A percentile compares a stretch with the other conserved stretches of the same genome.
These are phyloP conservation scores for Rachicladosporium sp. DNA, from an alignment of 2,329 filamentous ascomycete species.

Conservation along the genomic window DNA sequence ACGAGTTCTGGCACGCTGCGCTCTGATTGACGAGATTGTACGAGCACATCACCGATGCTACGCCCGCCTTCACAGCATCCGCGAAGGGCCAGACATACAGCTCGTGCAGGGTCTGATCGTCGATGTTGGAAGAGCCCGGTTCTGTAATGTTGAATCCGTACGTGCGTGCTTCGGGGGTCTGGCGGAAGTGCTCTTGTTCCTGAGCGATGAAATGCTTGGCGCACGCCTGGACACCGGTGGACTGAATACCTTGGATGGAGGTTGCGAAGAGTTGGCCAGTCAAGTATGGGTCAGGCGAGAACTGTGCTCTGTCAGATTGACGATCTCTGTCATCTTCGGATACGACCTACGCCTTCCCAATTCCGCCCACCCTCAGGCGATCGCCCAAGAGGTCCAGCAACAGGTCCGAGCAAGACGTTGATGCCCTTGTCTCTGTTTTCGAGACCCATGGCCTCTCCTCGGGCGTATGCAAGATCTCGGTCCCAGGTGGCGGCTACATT, in stretches of 20 bases:
- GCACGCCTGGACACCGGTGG: constrained; percentile 29
- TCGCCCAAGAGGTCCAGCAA: constrained; percentile 61
- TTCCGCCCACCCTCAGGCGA: constrained; percentile 55
- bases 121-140: constrained; percentile 53
- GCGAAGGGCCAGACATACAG: constrained; percentile 81
- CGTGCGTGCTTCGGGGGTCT: constrained; percentile 20
- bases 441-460: constrained; percentile 58
- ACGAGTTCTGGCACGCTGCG: constrained; percentile 64
- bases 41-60: constrained; percentile 74
- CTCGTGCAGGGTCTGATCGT: constrained; percentile 63
- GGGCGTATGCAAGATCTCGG: constrained; percentile 50
- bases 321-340: no score
- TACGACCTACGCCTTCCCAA: constrained; percentile 42
- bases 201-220: constrained; percentile 47
- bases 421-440: constrained; percentile 51
- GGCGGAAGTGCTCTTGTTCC: constrained; percentile 44
- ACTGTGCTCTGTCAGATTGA: constrained; percentile 46
- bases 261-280: constrained; percentile 29
- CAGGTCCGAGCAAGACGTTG: constrained; percentile 44
- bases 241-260: constrained; percentile 29
- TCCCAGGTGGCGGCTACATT: constrained; percentile 35
- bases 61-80: constrained; percentile 68
- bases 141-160: constrained; percentile 35
- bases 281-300: constrained; percentile 30
- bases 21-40: constrained; percentile 46